A percentile compares a stretch with the other conserved stretches of the same genome.
phyloP scores from a whole-genome alignment of 192 early-diverging fungal species.

The Linnemannia elongata region DNA sequence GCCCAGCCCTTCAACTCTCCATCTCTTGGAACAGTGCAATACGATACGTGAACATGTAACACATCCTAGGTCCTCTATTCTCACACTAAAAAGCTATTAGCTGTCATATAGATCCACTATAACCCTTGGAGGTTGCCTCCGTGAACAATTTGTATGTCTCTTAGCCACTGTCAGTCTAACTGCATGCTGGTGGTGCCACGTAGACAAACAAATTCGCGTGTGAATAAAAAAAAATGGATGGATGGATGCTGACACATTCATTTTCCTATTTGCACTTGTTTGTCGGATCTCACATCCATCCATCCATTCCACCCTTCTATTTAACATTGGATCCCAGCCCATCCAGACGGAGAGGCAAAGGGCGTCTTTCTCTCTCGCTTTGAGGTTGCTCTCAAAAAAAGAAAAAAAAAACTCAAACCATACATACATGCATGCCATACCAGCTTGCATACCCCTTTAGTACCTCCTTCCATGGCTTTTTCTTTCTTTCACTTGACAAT shows the following conservation, averaged over 20 bases:
- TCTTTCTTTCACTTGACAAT: neutral
- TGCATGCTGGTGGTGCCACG: too few species aligned
- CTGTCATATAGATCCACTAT: too few species aligned
- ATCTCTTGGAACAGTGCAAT: too few species aligned
- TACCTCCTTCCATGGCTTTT: neutral
- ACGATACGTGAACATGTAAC: too few species aligned
- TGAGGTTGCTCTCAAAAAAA: neutral
- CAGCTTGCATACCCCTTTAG: neutral
- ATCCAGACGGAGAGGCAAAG: neutral
- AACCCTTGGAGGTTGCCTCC: too few species aligned
- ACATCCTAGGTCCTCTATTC: too few species aligned
- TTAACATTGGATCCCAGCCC: neutral
- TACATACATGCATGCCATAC: slow-evolving; percentile 1
- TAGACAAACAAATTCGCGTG: too few species aligned
- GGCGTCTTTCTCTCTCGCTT: neutral
- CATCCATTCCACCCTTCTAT: neutral
- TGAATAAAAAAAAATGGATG: too few species aligned
- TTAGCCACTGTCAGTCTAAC: too few species aligned
- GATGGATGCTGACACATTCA: neutral
- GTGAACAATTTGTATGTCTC: too few species aligned
- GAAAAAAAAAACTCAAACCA: neutral
- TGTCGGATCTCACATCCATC: neutral
- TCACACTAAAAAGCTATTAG: too few species aligned
- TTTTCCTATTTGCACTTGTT: neutral
- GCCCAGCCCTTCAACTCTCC: too few species aligned